phyloP scores from a whole-genome alignment of 2,329 filamentous ascomycete species.

The Elsinoe necatrix region DNA sequence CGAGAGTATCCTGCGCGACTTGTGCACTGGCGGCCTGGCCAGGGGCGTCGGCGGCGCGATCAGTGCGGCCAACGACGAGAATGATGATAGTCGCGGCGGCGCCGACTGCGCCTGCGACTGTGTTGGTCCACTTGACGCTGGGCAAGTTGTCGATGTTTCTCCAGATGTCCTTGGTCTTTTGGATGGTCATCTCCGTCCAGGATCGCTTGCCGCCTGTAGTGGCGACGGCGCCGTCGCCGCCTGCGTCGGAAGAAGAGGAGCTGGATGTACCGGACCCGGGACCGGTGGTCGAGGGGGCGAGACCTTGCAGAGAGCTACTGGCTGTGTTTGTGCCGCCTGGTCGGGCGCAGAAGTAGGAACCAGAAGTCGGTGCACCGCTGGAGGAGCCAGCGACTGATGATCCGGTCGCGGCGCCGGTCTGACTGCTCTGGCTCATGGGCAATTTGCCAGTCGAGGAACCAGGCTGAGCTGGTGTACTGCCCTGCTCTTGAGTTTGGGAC shows the following conservation, averaged over 20 bases:
- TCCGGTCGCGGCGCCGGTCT: neutral
- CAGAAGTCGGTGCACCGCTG: neutral
- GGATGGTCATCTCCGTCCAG: neutral
- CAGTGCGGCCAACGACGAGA: neutral
- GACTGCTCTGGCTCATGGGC: neutral
- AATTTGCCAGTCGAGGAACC: neutral
- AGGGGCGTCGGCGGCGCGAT: neutral
- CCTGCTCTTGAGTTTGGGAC: neutral
- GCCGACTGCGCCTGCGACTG: neutral
- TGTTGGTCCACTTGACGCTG: neutral
- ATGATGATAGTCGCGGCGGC: neutral
- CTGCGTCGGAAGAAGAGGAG: neutral
- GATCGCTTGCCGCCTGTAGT: neutral
- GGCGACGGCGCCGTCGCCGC: neutral
- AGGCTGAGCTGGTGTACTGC: neutral
- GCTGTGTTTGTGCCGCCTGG: neutral
- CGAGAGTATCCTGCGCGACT: neutral
- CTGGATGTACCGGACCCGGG: neutral
- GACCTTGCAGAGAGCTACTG: neutral
- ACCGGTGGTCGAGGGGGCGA: neutral
- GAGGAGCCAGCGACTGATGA: neutral
- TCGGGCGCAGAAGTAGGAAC: neutral
- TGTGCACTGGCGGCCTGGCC: neutral
- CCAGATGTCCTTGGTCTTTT: conserved; percentile 1
- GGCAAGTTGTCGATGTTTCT: neutral